Conservation (phyloP, 2,329 filamentous ascomycete genomes). For the Pezicula neosporulosa region DNA sequence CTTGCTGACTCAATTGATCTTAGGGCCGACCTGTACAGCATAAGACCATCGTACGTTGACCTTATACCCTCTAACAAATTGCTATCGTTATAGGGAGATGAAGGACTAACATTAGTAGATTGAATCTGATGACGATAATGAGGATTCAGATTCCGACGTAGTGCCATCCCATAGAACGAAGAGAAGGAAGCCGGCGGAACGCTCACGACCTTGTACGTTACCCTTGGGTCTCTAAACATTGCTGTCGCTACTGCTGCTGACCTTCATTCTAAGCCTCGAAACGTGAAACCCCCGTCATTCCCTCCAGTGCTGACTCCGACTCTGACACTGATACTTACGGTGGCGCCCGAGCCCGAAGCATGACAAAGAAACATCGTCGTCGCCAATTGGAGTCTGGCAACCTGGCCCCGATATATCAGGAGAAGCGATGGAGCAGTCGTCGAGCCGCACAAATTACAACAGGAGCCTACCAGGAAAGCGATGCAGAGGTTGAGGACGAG, state of each 20-base stretch:
- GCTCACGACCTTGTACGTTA: constrained; percentile 59
- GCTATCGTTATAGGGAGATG: constrained; percentile 8
- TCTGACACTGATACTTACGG: constrained; percentile 70
- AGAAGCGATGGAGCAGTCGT: constrained; percentile 89
- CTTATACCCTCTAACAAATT: constrained; percentile 4
- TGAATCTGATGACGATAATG: constrained; percentile 50
- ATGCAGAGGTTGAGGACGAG: constrained; percentile 62
- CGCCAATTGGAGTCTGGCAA: constrained; percentile 65
- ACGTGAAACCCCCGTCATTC: constrained; percentile 50
- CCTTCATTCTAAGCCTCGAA: constrained; percentile 48
- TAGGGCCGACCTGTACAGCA: constrained; percentile 56
- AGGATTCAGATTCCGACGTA: constrained; percentile 73
- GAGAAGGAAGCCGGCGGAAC: constrained; percentile 60
- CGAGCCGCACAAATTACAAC: constrained; percentile 71
- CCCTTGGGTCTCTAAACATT: constrained; percentile 8
- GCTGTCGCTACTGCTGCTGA: constrained; percentile 14
- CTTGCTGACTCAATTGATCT: constrained; percentile 14
- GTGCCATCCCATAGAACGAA: constrained; percentile 57
- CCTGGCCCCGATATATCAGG: constrained; percentile 63
- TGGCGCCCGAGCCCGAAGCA: constrained; percentile 64
- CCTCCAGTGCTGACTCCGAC: constrained; percentile 66
- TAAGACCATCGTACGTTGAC: constrained; percentile 43
- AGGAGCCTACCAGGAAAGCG: constrained; percentile 63
- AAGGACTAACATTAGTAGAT: constrained; percentile 36
- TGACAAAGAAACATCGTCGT: constrained; percentile 75